Evolutionary conservation across 192 early-diverging fungal species (phyloP).

Genomic region (Coemansia sp.): DNA sequence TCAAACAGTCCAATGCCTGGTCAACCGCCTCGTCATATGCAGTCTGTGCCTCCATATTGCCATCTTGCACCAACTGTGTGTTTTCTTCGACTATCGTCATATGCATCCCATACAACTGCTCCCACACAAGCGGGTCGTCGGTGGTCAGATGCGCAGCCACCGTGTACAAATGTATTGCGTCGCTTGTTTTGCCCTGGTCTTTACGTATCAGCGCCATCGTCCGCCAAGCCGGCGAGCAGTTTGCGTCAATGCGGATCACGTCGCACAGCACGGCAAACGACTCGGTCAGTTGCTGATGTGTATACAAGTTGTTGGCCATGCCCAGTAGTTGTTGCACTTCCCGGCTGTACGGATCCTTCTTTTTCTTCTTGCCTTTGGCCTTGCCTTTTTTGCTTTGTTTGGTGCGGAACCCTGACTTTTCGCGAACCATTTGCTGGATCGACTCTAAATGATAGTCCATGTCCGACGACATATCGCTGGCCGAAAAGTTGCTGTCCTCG

Average conservation of each 20-base stretch:
- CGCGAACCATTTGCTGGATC: conserved; percentile 21
- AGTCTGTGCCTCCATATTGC: conserved; percentile 13
- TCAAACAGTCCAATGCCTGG: conserved; percentile 84
- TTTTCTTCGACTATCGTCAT: conserved; percentile 45
- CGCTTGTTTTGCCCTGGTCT: conserved; percentile 72
- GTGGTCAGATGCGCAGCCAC: conserved; percentile 88
- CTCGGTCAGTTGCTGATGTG: conserved; percentile 61
- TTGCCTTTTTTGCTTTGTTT: not conserved
- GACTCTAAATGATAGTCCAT: conserved; percentile 24
- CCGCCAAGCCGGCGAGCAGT: conserved; percentile 79
- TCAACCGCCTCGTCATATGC: conserved; percentile 61
- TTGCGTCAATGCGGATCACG: conserved; percentile 70
- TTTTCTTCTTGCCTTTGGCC: not conserved
- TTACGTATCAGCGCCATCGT: conserved; percentile 89
- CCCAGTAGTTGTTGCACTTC: conserved; percentile 68
- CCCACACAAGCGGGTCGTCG: conserved; percentile 77
- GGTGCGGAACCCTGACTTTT: conserved; percentile 18
- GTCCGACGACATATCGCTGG: conserved; percentile 23
- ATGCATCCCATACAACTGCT: conserved; percentile 72
- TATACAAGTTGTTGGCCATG: conserved; percentile 75
- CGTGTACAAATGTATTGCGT: conserved; percentile 73
- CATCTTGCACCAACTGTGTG: conserved; percentile 10
- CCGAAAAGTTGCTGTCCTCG: conserved; percentile 34
- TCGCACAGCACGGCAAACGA: conserved; percentile 79
- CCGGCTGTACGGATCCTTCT: conserved; percentile 17